Base-by-base conservation (phyloP, 352 stramenopile species). In the Phytophthora agathidicida region DNA sequence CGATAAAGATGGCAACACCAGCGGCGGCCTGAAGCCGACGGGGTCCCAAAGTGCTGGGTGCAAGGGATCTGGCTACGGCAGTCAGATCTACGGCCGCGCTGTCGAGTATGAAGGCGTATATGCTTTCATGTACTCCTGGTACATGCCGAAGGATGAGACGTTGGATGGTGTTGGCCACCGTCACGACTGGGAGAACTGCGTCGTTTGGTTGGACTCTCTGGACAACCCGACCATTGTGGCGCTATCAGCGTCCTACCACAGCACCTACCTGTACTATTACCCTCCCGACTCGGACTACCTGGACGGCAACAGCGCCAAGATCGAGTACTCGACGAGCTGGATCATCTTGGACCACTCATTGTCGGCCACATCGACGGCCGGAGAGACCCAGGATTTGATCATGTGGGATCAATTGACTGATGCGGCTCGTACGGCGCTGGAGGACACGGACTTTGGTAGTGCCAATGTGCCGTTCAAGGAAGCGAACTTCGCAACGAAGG, bases 131-230 rank as follows among this genome's bases (percentile, higher is more conserved):
- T 73, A 73, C 55, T 68, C 66, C 8, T 77, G 71, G 63, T 80
- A 80, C 63, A 70, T 79, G 52, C 69, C 70, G n/a, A 82, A 82
- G 57, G 69, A 82, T 41, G 66, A 62, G 19, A 63, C 56, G 26
- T 50, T 58, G 14, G 26, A 48, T 3, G 45, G 41, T 2, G 26
- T 68, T 5, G 72, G 65, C 1, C 68, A 77, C 47, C 61, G 68
- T 41, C 73, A 82, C 52, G 68, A 82, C 32, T 82, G 68, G 68
- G 72, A 78, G 23, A 55, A 72, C 31, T 59, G 73, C 16, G 55
- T 78, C 3, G 57, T 82, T 5, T 81, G 72, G 72, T 47, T 77
- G 45, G 55, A 73, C 47, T 54, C 60, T 20, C 31, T 54, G 14
- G 45, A 54, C 4, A 9, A 57, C 6, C 27, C 55, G 5, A 58